phyloP scores from a whole-genome alignment of 192 early-diverging fungal species.

The Backusella tarrabulga region DNA sequence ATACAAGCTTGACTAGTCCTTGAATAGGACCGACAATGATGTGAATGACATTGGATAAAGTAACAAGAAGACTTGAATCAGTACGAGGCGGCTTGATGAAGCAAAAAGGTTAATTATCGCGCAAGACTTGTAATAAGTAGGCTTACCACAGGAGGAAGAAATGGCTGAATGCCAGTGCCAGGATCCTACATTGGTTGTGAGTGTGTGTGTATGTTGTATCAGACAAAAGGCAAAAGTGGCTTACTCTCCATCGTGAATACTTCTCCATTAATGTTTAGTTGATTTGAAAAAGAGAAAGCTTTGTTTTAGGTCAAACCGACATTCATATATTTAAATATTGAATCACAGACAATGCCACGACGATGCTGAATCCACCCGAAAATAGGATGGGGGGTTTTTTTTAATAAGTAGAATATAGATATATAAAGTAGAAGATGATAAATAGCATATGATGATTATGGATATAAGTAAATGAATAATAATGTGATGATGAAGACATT shows the following conservation, averaged over 20 bases:
- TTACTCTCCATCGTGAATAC: conserved; percentile 84
- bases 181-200: conserved; percentile 45
- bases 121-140: neutral
- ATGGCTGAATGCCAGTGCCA: conserved; percentile 90
- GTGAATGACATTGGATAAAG: conserved; percentile 30
- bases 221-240: conserved; percentile 2
- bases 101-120: neutral
- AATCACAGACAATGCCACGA: too few relatives aligned
- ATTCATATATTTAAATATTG: neutral
- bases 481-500: neutral
- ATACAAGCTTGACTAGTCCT: conserved; percentile 40
- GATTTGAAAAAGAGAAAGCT: neutral
- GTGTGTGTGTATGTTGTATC: neutral
- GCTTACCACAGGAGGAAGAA: conserved; percentile 71
- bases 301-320: neutral
- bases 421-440: too few relatives aligned
- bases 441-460: too few relatives aligned
- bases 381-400: too few relatives aligned
- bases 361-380: too few relatives aligned
- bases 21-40: conserved; percentile 46
- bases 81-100: conserved; percentile 44
- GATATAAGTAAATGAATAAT: too few relatives aligned
- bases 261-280: conserved; percentile 65
- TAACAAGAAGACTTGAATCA: conserved; percentile 35
- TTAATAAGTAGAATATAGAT: too few relatives aligned